Evolutionary conservation across 2,329 filamentous ascomycete genomes (phyloP).

Genomic region (Fusarium virguliforme): DNA sequence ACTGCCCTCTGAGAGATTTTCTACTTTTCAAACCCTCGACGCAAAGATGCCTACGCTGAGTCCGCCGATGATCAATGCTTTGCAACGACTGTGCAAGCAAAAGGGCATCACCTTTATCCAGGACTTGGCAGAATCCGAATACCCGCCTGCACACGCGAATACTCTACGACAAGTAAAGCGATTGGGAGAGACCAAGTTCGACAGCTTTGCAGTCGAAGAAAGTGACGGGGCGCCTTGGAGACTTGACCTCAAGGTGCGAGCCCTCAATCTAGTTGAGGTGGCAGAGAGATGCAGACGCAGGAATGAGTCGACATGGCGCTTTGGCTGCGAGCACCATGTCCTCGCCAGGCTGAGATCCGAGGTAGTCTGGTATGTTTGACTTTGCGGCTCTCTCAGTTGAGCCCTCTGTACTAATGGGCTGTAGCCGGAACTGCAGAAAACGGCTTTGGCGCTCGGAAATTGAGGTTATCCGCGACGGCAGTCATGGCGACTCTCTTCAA

Average conservation of each 20-base stretch:
- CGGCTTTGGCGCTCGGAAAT: slow-evolving; percentile 20
- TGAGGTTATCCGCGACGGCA: not conserved
- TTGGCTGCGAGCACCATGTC: slow-evolving; percentile 3
- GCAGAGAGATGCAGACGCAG: not conserved
- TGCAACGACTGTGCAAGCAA: no score
- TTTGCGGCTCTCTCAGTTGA: not conserved
- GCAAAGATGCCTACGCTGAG: no score
- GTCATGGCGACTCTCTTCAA: not conserved
- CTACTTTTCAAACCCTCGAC: no score
- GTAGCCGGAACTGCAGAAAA: slow-evolving; percentile 8
- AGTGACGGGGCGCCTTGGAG: not conserved
- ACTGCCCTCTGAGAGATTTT: no score
- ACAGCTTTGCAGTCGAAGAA: no score
- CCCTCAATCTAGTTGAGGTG: not conserved
- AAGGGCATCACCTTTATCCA: no score
- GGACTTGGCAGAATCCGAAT: no score
- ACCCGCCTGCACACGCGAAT: no score
- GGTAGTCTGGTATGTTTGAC: slow-evolving; percentile 4
- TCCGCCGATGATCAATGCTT: no score
- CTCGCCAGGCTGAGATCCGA: not conserved
- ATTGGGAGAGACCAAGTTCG: no score
- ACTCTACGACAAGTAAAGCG: no score
- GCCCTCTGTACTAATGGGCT: not conserved
- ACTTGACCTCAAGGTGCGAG: not conserved
- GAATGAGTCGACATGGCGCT: slow-evolving; percentile 2